Percentiles rank a stretch among this genome's conserved stretches.
phyloP scores from a whole-genome alignment of 2,329 filamentous ascomycete genomes.

The Ophiocordyceps camponoti-floridani region DNA sequence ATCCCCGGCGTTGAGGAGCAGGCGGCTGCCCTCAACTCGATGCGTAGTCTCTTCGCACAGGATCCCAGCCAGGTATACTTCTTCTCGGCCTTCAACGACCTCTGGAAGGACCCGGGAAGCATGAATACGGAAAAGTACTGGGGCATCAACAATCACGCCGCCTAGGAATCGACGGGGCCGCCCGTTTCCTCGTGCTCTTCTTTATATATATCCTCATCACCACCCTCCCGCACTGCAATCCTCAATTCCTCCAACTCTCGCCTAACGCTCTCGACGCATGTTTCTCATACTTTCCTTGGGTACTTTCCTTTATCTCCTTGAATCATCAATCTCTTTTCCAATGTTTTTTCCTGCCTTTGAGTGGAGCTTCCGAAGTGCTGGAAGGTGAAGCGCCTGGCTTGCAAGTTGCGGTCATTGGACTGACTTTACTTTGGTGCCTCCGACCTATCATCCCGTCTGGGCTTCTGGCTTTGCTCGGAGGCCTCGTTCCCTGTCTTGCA shows the following conservation, averaged over 20 bases:
- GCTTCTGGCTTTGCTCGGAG: background rate
- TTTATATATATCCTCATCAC: background rate
- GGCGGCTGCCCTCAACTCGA: constrained; percentile 41
- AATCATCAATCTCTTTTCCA: background rate
- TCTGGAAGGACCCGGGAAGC: constrained; percentile 53
- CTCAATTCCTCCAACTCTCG: too few species aligned
- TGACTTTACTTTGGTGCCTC: background rate
- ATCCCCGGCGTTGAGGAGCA: constrained; percentile 54
- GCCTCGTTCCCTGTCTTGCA: background rate
- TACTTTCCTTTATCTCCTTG: background rate
- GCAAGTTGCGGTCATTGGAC: background rate
- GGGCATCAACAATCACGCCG: constrained; percentile 36
- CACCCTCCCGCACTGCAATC: too few species aligned
- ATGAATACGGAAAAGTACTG: constrained; percentile 62
- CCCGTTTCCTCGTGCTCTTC: background rate
- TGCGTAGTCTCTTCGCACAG: constrained; percentile 39
- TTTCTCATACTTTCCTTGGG: background rate
- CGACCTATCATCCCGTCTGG: background rate
- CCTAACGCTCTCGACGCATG: background rate
- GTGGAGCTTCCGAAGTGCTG: background rate
- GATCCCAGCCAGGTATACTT: constrained; percentile 40
- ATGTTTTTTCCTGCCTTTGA: background rate
- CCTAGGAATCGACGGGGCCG: background rate
- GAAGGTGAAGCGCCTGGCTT: too few species aligned
- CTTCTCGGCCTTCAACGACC: constrained; percentile 64